Evolutionary conservation across 2,329 filamentous ascomycete genomes (phyloP).

Genomic region (Neospermospora avenae): DNA sequence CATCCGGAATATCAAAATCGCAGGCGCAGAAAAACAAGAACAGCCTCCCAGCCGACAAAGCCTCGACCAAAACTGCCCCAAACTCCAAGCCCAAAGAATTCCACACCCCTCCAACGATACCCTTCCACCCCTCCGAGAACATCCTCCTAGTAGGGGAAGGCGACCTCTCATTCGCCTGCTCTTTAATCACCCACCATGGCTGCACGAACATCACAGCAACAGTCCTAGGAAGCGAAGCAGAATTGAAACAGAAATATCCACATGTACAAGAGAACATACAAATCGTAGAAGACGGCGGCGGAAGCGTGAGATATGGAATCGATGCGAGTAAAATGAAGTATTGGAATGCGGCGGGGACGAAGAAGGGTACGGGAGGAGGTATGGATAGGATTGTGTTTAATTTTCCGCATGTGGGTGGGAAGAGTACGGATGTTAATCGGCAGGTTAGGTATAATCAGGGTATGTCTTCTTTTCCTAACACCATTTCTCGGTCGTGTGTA

Average conservation of each 20-base stretch:
- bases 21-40: neutral
- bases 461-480: conserved; percentile 15
- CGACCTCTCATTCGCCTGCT: conserved; percentile 74
- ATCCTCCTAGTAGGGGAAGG: conserved; percentile 79
- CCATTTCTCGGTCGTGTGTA: no score
- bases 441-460: conserved; percentile 88
- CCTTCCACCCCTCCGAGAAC: conserved; percentile 62
- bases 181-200: conserved; percentile 61
- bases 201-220: conserved; percentile 68
- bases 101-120: conserved; percentile 52
- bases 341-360: conserved; percentile 32
- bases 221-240: conserved; percentile 57
- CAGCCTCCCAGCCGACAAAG: neutral
- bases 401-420: conserved; percentile 93
- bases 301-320: conserved; percentile 55
- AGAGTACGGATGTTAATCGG: conserved; percentile 88
- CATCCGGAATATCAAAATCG: conserved; percentile 17
- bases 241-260: conserved; percentile 71
- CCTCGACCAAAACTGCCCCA: conserved; percentile 2
- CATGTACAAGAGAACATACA: conserved; percentile 59
- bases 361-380: conserved; percentile 22
- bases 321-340: conserved; percentile 64
- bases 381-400: conserved; percentile 90
- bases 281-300: conserved; percentile 43
- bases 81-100: conserved; percentile 16